phyloP scores from a whole-genome alignment of 2,329 filamentous ascomycete species.

The Acrodontium crateriforme region DNA sequence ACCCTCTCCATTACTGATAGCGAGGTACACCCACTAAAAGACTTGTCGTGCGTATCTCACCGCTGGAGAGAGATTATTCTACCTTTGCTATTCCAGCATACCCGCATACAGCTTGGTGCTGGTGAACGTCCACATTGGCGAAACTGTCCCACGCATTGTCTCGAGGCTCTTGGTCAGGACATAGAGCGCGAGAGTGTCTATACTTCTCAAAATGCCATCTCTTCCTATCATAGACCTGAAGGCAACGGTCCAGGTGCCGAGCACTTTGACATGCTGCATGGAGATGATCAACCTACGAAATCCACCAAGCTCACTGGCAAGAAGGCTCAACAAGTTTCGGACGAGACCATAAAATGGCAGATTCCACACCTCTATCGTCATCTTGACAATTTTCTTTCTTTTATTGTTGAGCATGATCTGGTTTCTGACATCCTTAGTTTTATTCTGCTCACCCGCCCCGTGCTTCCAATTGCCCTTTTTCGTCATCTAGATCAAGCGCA shows the following conservation, averaged over 20 bases:
- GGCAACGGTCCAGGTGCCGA: neutral
- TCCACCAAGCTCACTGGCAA: too few species aligned
- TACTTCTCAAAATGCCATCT: neutral
- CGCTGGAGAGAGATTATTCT: conserved; percentile 39
- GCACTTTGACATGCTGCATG: too few species aligned
- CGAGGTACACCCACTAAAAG: conserved; percentile 37
- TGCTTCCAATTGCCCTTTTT: conserved; percentile 14
- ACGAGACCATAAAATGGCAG: conserved; percentile 6
- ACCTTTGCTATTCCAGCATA: conserved; percentile 45
- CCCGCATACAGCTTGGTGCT: conserved; percentile 24
- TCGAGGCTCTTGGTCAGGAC: neutral
- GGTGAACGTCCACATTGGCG: conserved; percentile 2
- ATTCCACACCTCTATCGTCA: conserved; percentile 11
- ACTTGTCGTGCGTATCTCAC: conserved; percentile 39
- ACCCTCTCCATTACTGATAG: conserved; percentile 29
- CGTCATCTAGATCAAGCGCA: conserved; percentile 23
- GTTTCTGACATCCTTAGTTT: conserved; percentile 28
- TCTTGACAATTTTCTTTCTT: conserved; percentile 12
- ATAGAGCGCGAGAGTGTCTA: neutral
- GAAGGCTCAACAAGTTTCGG: conserved; percentile 1
- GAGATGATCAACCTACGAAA: neutral
- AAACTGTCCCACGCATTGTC: conserved; percentile 4
- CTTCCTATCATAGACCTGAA: neutral
- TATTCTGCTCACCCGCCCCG: conserved; percentile 26
- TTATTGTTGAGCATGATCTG: conserved; percentile 9